Percentiles rank a stretch among this genome's conserved stretches.
Evolutionary conservation across 495 filamentous ascomycete genomes (phyloP).

Genomic region (Penicillium egyptiacum): DNA sequence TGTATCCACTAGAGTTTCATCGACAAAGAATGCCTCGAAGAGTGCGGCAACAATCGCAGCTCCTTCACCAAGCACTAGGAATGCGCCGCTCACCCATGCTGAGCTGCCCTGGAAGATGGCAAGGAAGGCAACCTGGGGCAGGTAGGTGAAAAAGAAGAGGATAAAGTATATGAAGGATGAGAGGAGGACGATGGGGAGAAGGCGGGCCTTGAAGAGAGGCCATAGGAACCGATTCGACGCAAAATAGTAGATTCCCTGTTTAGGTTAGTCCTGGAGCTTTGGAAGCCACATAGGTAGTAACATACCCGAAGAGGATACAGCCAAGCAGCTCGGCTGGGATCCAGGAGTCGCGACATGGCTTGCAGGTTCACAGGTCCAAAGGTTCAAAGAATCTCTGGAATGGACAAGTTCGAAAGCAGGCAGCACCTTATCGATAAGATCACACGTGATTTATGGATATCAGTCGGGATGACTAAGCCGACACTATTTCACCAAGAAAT

Average conservation of each 20-base stretch:
- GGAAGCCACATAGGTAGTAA: background rate
- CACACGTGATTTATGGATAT: slow-evolving; percentile 23
- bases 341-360: slow-evolving; percentile 26
- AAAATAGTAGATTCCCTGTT: slow-evolving; percentile 61
- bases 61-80: slow-evolving; percentile 67
- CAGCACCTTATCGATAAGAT: slow-evolving; percentile 48
- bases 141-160: slow-evolving; percentile 62
- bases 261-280: background rate
- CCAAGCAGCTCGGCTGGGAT: slow-evolving; percentile 48
- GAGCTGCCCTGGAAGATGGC: slow-evolving; percentile 59
- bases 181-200: slow-evolving; percentile 58
- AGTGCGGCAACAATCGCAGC: slow-evolving; percentile 58
- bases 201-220: slow-evolving; percentile 58
- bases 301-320: slow-evolving; percentile 57
- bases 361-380: slow-evolving; percentile 6
- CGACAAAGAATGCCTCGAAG: slow-evolving; percentile 69
- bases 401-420: slow-evolving; percentile 2
- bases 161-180: slow-evolving; percentile 59
- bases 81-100: slow-evolving; percentile 63
- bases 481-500: slow-evolving; percentile 22
- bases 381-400: slow-evolving; percentile 4
- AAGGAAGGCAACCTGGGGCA: slow-evolving; percentile 63
- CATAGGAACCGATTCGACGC: slow-evolving; percentile 60
- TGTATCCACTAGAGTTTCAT: slow-evolving; percentile 66
- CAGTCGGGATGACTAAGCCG: slow-evolving; percentile 1